Base-by-base conservation (phyloP, 2,329 filamentous ascomycete species). In the Metarhizium guizhouense region DNA sequence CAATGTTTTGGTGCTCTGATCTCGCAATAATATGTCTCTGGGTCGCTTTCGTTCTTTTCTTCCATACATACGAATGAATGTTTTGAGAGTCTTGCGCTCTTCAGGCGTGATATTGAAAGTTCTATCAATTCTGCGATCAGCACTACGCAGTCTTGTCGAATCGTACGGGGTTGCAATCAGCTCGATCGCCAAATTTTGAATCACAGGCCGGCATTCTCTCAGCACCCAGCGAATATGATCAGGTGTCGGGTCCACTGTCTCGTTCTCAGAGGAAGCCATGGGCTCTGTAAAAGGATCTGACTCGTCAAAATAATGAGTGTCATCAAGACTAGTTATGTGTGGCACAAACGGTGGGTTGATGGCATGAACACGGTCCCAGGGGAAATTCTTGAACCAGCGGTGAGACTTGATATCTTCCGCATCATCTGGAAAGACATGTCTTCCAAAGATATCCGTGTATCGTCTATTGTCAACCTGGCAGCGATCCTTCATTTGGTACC, bases 241-340 rank as follows among this genome's bases (percentile, higher is more conserved):
- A 2, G 64, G 63, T 18, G 62, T 64, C 47, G 63, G 63, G 18
- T 64, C 59, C 7, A 59, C 62, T 43, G 64, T 65, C 1, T 72
- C 71, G 1, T 70, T 67, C 3, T 56, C 51, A 6, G 73, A 68
- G 6, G 78, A 81, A 32, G 78, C 76, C 2, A 80, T 76, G 76
- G 78, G 76, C 63, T 87, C 84, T 38, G 81, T 83, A 53, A 93
- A 83, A 32, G 86, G 77, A 45, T 88, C 84, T 60, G 90, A 88
- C 52, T 91, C 86, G 57, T 96, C 89, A 65, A 97, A 97, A 67
- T 96, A 97, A 64, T 87, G 89, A 1, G 91, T 94, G 66, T 92
- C 88, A 53, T 88, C 85, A 60, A 78, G 74, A 34, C 76, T 75
- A 43, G 76, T 76, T 29, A 96, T 84, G 10, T 83, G 79, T 0